phyloP scores from a whole-genome alignment of 345 rosid genomes.

The Rubroshorea leprosula region DNA sequence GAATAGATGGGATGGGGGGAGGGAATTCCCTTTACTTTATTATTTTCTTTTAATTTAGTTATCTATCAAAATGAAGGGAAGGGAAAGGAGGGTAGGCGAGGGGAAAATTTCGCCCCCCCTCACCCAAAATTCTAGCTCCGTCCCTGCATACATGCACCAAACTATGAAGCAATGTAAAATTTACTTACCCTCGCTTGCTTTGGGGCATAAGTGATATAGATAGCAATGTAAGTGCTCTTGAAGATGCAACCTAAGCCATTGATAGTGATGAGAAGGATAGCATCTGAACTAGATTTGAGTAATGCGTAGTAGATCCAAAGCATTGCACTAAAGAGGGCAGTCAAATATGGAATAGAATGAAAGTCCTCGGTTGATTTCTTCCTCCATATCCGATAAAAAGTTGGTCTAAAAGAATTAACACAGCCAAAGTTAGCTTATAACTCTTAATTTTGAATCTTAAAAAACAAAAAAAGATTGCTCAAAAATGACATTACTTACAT shows the following conservation, averaged over 20 bases:
- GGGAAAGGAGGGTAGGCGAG: too few relatives aligned
- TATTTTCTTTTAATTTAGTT: too few relatives aligned
- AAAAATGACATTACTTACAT: conserved; percentile 20
- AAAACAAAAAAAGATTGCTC: too few relatives aligned
- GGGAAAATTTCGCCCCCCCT: too few relatives aligned
- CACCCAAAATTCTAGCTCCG: too few relatives aligned
- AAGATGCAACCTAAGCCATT: conserved; percentile 33
- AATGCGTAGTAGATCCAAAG: conserved; percentile 39
- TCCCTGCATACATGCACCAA: too few relatives aligned
- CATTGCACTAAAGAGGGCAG: conserved; percentile 35
- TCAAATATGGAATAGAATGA: conserved; percentile 31
- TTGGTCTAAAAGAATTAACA: conserved; percentile 24
- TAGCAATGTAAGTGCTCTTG: conserved; percentile 29
- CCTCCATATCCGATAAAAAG: conserved; percentile 28
- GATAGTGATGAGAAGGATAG: conserved; percentile 40
- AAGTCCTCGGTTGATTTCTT: conserved; percentile 40
- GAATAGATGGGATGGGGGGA: too few relatives aligned
- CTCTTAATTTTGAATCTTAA: not conserved
- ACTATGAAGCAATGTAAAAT: too few relatives aligned
- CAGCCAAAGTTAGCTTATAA: too few relatives aligned
- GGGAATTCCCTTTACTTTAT: too few relatives aligned
- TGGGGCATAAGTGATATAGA: conserved; percentile 31
- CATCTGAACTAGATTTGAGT: conserved; percentile 24
- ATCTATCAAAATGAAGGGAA: too few relatives aligned
- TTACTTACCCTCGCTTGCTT: conserved; percentile 27